These are phyloP conservation scores for Ganoderma lucidum DNA, from an alignment of 1,284 basidiomycete genomes.

Conservation along the genomic window DNA sequence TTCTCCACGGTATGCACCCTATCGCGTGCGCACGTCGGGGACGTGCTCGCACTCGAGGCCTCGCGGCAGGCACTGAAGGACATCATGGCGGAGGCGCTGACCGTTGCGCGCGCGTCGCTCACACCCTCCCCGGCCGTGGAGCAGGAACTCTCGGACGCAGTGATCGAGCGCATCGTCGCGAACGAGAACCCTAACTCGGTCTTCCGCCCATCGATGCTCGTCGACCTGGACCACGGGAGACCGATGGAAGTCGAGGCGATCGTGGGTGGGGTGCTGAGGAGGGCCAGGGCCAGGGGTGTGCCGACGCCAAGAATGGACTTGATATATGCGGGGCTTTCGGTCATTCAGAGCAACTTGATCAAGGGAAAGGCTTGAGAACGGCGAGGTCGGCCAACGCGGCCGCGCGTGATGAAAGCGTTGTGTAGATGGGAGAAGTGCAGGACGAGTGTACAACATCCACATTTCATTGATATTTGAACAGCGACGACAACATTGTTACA, in stretches of 20 bases:
- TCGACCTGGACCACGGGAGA: conserved; percentile 59
- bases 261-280: conserved; percentile 64
- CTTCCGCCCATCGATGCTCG: conserved; percentile 57
- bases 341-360: conserved; percentile 36
- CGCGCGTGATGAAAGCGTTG: not conserved
- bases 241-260: conserved; percentile 76
- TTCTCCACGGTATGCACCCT: conserved; percentile 50
- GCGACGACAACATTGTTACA: not conserved
- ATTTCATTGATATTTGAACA: not conserved
- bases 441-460: conserved; percentile 4
- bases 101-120: conserved; percentile 43
- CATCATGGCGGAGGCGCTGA: conserved; percentile 43
- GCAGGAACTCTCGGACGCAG: conserved; percentile 37
- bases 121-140: conserved; percentile 34
- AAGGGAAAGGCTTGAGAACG: conserved; percentile 8
- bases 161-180: conserved; percentile 40
- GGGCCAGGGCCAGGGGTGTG: conserved; percentile 56
- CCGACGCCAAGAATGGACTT: conserved; percentile 34
- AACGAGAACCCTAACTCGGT: conserved; percentile 39
- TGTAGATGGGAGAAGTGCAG: not conserved
- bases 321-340: conserved; percentile 37
- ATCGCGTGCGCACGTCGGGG: conserved; percentile 47
- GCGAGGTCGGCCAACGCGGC: not conserved
- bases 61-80: conserved; percentile 32
- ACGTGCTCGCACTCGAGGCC: conserved; percentile 38